Base-by-base conservation (phyloP, 2,329 filamentous ascomycete species). In the Fusarium metavorans region DNA sequence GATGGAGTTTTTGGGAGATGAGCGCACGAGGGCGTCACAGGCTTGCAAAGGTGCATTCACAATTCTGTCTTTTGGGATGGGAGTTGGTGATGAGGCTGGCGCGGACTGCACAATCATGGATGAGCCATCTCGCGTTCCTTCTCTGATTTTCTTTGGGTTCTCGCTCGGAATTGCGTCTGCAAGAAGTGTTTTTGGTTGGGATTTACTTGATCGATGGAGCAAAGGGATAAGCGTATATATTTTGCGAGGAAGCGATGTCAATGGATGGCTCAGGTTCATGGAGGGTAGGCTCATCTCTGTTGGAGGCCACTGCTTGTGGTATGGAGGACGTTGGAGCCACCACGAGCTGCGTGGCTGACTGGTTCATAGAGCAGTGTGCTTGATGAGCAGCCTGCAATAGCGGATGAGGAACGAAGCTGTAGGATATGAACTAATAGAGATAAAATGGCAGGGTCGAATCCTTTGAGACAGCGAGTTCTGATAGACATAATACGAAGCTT, bases 1-100 rank as follows among this genome's bases (percentile, higher is more conserved):
- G 77, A 72, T 76, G 81, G 81, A 82, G 80, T 82, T 82, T 52
- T 76, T 73, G 75, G 80, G 75, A 73, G 76, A 76, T 63, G 64
- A 73, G 76, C 76, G 70, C 61, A 68, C 57, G 68, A 68, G 66
- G 74, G 75, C 71, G 74, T 72, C 67, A 68, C 56, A 66, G 71
- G 71, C 70, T 77, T 73, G 67, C 72, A 72, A 68, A 72, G 65
- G 69, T 62, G 66, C 67, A 70, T 67, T 72, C 71, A 69, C 60
- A 70, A 60, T 70, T 64, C 61, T 67, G 64, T 68, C 58, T 54
- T 58, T 62, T 73, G 66, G 69, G 67, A 74, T 70, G 68, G 70
- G 70, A 73, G 70, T 65, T 57, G 61, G 56, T 30, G 32, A 71
- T 32, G 56, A 71, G 70, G 54, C 48, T 67, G 76, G 70, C 54